Base-by-base conservation (phyloP, 805 yeast species). In the Candida alai region DNA sequence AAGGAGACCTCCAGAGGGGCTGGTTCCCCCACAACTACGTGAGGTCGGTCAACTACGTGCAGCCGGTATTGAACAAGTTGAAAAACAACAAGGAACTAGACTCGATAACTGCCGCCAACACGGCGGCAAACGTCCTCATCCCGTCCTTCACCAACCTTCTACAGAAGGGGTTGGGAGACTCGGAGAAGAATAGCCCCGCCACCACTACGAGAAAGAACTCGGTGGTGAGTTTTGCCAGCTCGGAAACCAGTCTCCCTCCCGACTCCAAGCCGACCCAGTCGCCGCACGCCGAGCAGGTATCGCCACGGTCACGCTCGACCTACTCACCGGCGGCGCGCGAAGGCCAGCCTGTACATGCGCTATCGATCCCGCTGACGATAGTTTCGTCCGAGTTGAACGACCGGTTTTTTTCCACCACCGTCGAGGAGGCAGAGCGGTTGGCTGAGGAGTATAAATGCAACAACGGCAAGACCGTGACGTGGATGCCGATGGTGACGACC, bases 21-120 rank as follows among this genome's bases (percentile, higher is more conserved):
- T 87, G 95, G 95, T 84, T 87, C 61, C 95, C 95, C 12, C 73
- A 73, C 31, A 74, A 72, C 38, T 80, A 72, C 55, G 77, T 78
- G 18, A 67, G 73, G 30, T 53, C 70, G 1, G 68, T 66, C 13
- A 63, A 65, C 45, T 66, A 65, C 43, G 65, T 60, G 22, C 68
- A 62, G 45, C 71, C 66, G 6, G 60, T 62, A 16, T 48, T 65
- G 31, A 56, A 60, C 40, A 56, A 60, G 42, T 47, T 65, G 35
- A 62, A 58, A 44, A 49, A 52, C 32, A 60, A 62, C 32, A 61
- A 62, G 45, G 72, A 66, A 30, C 45, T 65, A 19, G 72, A 65
- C 39, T 52, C 66, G 24, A 52, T 65, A 15, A 66, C 72, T 2
- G 72, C 72, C 2, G 70, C 71, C 10, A 65, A 66, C 42, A 67